Conservation (phyloP, 768 basidiomycete species). For the Mycena venus region DNA sequence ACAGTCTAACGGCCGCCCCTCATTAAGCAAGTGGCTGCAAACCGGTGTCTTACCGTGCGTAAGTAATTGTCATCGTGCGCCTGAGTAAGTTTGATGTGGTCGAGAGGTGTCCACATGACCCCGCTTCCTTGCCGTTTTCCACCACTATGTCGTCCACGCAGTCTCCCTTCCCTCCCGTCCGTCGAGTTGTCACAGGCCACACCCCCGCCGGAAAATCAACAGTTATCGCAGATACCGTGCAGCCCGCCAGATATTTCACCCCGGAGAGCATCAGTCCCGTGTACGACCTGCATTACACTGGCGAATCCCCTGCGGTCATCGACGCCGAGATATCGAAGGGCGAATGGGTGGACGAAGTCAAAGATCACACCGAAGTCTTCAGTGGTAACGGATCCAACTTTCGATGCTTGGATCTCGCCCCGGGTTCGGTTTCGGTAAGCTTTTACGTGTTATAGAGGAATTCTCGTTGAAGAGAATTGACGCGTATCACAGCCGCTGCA, state of each 20-base stretch:
- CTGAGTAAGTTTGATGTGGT: too few relatives aligned
- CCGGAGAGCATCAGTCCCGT: background rate
- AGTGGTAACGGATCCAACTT: constrained; percentile 15
- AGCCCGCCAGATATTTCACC: background rate
- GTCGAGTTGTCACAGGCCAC: constrained; percentile 33
- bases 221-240: constrained; percentile 11
- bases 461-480: background rate
- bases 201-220: constrained; percentile 18
- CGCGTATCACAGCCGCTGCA: constrained; percentile 32
- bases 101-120: background rate
- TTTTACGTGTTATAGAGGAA: background rate
- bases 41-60: too few relatives aligned
- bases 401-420: constrained; percentile 12
- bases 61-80: too few relatives aligned
- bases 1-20: too few relatives aligned
- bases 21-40: too few relatives aligned
- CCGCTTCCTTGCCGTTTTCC: too few relatives aligned
- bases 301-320: constrained; percentile 13
- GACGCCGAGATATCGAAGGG: constrained; percentile 26
- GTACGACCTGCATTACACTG: constrained; percentile 18
- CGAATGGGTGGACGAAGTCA: constrained; percentile 27
- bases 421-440: constrained; percentile 18
- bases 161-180: constrained; percentile 24
- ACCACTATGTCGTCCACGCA: constrained; percentile 5
- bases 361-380: background rate